Base-by-base conservation (phyloP, 331 rosid species). In the Malus hybrid region DNA sequence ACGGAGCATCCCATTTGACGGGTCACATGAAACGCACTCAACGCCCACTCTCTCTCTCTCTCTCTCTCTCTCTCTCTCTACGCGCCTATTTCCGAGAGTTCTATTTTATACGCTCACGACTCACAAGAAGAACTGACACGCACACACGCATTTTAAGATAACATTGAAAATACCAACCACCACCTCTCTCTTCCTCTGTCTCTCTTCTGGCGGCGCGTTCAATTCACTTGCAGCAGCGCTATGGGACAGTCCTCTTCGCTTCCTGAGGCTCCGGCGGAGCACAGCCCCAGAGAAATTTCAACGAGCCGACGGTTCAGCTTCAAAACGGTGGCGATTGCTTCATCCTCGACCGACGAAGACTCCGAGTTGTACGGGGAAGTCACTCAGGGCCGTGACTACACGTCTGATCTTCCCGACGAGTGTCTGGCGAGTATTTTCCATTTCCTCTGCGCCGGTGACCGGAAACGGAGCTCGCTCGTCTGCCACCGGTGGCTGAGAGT, bases 201-300 rank as follows among this genome's bases (percentile, higher is more conserved):
- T 20, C 31, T 19, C 14, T 56, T 13, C 27, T 55, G 59, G 50
- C 39, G 76, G 79, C 60, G 79, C 60, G 44, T 74, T 4, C 10
- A 4, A 2, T n/a, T 34, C 27, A 75, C 16, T 18, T 65, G 24
- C 78, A 14, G 20, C 22, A 42, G 39, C 16, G 7, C 68, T 28
- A 90, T 90, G 93, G 96, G 96, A 13, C 96, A 88, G 77, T 83
- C 91, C n/a, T 60, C 84, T 32, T 90, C 96, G 13, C 34, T 79
- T 71, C 64, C 84, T 18, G 83, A 29, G 4, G 11, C 81, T 3
- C 14, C 80, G 22, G 50, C 80, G 54, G 87, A 86, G 48, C 19
- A 39, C 1, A 55, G 20, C 31, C 62, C 16, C 20, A 78, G 80
- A 7, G 85, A 76, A 1, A 1, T 68, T 15, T 61, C 62, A 18